A percentile compares a stretch with the other conserved stretches of the same genome.
Evolutionary conservation across 441 rosid species (phyloP).

Genomic region (Isatis lusitanica): DNA sequence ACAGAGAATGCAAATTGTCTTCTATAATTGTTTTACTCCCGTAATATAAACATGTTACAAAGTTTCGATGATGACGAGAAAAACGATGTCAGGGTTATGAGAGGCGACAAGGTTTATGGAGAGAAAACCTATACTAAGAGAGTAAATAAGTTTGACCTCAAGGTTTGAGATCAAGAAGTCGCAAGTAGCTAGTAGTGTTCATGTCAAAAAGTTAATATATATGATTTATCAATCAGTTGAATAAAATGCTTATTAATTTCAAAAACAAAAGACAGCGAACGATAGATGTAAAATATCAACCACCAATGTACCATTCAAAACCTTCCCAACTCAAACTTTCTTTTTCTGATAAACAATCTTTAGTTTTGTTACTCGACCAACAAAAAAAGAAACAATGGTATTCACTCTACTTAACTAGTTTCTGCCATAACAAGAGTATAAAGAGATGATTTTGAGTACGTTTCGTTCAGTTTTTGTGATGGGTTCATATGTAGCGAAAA

Average conservation of each 20-base stretch:
- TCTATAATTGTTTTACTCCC: neutral
- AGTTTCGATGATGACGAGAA: neutral
- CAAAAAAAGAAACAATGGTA: neutral
- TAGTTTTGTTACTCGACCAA: neutral
- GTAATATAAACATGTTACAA: neutral
- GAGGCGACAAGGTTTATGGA: neutral
- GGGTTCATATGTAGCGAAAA: neutral
- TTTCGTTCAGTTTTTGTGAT: conserved; percentile 5
- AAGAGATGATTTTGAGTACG: neutral
- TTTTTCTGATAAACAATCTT: neutral
- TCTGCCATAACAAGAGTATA: neutral
- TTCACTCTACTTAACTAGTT: neutral
- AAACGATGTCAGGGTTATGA: neutral
- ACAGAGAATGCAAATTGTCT: neutral
- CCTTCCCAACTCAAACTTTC: neutral
- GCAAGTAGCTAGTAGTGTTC: neutral
- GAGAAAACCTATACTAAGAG: neutral
- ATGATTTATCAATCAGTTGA: neutral
- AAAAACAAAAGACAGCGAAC: neutral
- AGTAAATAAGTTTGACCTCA: neutral
- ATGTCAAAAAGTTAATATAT: neutral
- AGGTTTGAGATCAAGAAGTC: neutral
- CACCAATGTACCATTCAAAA: neutral
- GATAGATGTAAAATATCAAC: conserved; percentile 4
- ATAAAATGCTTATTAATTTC: neutral